Conservation (phyloP, 257 asterid species). For the Ajuga chamaepitys region DNA sequence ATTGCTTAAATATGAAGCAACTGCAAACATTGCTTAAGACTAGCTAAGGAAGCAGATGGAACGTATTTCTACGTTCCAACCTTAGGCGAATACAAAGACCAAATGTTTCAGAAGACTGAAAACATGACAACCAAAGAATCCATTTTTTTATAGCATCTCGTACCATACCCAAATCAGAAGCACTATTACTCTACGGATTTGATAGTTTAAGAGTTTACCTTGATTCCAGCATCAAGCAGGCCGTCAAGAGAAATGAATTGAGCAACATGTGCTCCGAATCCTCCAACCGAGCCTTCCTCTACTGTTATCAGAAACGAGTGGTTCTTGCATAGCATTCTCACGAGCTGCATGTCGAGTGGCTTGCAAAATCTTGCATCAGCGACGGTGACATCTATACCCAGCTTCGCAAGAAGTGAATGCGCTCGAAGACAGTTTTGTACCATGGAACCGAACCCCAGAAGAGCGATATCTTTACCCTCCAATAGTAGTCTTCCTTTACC, state of each 20-base stretch:
- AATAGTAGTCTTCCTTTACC: constrained; percentile 65
- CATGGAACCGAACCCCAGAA: constrained; percentile 81
- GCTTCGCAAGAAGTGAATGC: constrained; percentile 55
- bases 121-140: background rate
- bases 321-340: constrained; percentile 53
- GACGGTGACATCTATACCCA: constrained; percentile 64
- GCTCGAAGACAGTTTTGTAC: constrained; percentile 86
- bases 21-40: too few relatives aligned
- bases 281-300: constrained; percentile 85
- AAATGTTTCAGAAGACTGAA: background rate
- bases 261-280: constrained; percentile 83
- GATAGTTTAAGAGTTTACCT: constrained; percentile 33
- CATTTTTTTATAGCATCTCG: background rate
- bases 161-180: background rate
- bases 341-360: constrained; percentile 67
- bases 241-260: constrained; percentile 78
- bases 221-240: constrained; percentile 66
- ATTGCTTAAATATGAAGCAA: too few relatives aligned
- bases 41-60: too few relatives aligned
- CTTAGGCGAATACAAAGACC: background rate
- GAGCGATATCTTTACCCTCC: constrained; percentile 72
- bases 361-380: constrained; percentile 98
- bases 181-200: background rate
- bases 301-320: constrained; percentile 64
- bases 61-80: too few relatives aligned